Conservation (phyloP, 192 early-diverging fungal species). For the Glomus cerebriforme region DNA sequence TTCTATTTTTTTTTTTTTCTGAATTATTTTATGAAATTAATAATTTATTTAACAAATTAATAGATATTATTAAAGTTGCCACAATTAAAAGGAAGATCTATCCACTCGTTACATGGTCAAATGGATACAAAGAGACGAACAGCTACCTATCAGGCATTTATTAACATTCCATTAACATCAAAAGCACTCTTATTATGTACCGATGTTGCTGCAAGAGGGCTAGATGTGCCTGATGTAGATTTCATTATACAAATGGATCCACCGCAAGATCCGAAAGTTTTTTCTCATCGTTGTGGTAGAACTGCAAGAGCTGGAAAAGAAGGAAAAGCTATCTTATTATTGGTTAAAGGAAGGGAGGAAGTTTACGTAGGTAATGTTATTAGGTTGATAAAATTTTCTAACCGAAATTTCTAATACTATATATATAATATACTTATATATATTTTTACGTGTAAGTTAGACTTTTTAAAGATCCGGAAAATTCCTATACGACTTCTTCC, state of each 20-base stretch:
- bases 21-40: constrained; percentile 11
- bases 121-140: constrained; percentile 89
- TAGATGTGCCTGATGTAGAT: constrained; percentile 97
- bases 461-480: constrained; percentile 85
- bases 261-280: constrained; percentile 94
- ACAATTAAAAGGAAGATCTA: constrained; percentile 52
- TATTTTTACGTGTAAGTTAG: constrained; percentile 26
- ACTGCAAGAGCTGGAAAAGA: constrained; percentile 85
- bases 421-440: too few relatives aligned
- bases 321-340: constrained; percentile 85
- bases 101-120: constrained; percentile 88
- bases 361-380: constrained; percentile 71
- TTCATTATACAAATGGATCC: constrained; percentile 94
- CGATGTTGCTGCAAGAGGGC: constrained; percentile 92
- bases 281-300: constrained; percentile 93
- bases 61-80: constrained; percentile 48
- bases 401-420: background rate
- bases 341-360: constrained; percentile 82
- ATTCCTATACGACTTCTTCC: constrained; percentile 66
- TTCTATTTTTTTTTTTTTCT: background rate
- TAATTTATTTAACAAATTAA: constrained; percentile 4
- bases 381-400: constrained; percentile 24
- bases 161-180: constrained; percentile 59
- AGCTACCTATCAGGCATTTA: constrained; percentile 77
- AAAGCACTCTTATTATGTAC: constrained; percentile 87